Evolutionary conservation across 202 grass and related monocot species (phyloP).

Genomic region (Dendrocalamus latiflorus): DNA sequence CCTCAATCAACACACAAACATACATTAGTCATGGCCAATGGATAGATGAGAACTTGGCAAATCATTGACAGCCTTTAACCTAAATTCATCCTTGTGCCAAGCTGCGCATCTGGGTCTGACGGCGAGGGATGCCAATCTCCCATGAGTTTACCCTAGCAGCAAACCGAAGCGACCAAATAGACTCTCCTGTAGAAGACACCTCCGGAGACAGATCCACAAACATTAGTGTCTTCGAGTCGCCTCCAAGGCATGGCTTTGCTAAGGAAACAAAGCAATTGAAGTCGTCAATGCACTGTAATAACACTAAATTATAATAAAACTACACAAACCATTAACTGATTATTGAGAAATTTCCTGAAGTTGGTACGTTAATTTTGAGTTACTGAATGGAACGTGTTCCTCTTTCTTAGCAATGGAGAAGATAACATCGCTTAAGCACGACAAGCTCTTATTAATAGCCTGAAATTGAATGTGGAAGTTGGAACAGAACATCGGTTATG

Average conservation of each 20-base stretch:
- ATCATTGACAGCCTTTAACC: not conserved
- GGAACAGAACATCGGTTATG: not conserved
- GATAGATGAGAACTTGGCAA: not conserved
- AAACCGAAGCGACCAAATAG: constrained; percentile 81
- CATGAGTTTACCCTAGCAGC: constrained; percentile 84
- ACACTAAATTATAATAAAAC: not conserved
- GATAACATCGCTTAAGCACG: constrained; percentile 82
- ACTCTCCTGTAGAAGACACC: constrained; percentile 56
- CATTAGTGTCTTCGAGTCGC: constrained; percentile 91
- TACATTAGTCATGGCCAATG: not conserved
- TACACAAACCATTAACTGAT: not conserved
- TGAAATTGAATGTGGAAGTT: constrained; percentile 5
- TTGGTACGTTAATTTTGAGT: constrained; percentile 88
- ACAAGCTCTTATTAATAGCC: constrained; percentile 95
- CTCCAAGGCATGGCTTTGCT: constrained; percentile 87
- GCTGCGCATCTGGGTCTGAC: constrained; percentile 55
- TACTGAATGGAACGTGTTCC: constrained; percentile 84
- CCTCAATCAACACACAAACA: constrained; percentile 15
- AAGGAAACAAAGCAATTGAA: not conserved
- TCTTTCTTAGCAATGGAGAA: constrained; percentile 94
- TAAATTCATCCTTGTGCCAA: constrained; percentile 24
- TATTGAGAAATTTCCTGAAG: constrained; percentile 53
- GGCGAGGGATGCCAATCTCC: constrained; percentile 73
- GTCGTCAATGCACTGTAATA: not conserved
- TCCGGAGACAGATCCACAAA: constrained; percentile 88